Conservation (phyloP, 805 yeast genomes). For the Cyberlindnera maclurae region DNA sequence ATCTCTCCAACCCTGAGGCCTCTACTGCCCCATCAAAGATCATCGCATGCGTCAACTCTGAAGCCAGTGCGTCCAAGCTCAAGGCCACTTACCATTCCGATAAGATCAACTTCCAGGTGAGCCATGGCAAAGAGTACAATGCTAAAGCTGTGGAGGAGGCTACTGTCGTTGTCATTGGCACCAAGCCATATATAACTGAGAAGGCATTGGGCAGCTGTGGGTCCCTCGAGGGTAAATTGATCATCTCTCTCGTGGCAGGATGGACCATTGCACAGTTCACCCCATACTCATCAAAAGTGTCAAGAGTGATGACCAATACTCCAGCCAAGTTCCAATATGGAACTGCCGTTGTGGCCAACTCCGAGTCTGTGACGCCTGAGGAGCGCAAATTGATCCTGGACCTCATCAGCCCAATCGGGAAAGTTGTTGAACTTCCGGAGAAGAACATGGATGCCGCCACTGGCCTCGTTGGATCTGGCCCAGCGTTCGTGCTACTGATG, state of each 20-base stretch:
- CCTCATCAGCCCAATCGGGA: slow-evolving; percentile 61
- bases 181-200: slow-evolving; percentile 79
- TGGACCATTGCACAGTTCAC: slow-evolving; percentile 70
- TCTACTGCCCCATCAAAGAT: slow-evolving; percentile 57
- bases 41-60: slow-evolving; percentile 68
- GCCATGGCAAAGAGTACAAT: slow-evolving; percentile 42
- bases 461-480: slow-evolving; percentile 92
- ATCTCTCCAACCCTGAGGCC: slow-evolving; percentile 39
- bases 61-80: slow-evolving; percentile 43
- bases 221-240: slow-evolving; percentile 35
- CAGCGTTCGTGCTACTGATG: slow-evolving; percentile 86
- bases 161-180: slow-evolving; percentile 70
- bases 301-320: slow-evolving; percentile 97
- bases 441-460: slow-evolving; percentile 96
- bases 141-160: slow-evolving; percentile 53
- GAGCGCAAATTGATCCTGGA: slow-evolving; percentile 37
- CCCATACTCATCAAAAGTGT: slow-evolving; percentile 47
- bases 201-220: slow-evolving; percentile 40
- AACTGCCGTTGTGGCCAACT: slow-evolving; percentile 85
- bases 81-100: slow-evolving; percentile 34
- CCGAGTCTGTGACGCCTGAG: slow-evolving; percentile 39
- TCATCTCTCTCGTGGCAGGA: slow-evolving; percentile 88
- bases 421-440: slow-evolving; percentile 66
- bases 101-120: slow-evolving; percentile 45
- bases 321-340: slow-evolving; percentile 93